These are phyloP conservation scores for Beauveria bassiana DNA, from an alignment of 2,329 filamentous ascomycete species.

Conservation along the genomic window DNA sequence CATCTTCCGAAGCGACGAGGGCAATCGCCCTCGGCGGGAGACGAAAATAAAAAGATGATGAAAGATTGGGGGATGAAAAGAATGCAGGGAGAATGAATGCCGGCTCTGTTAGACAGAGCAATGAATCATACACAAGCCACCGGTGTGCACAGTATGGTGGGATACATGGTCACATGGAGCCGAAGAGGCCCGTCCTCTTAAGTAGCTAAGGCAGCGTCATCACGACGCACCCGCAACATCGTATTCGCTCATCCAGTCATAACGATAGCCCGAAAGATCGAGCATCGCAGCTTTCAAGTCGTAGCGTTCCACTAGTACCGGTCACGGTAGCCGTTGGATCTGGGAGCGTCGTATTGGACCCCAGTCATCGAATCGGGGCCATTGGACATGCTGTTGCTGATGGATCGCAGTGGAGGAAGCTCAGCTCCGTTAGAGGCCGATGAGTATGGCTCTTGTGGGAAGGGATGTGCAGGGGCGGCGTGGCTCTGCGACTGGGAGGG, in stretches of 20 bases:
- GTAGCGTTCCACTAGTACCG: conserved; percentile 21
- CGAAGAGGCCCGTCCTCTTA: not conserved
- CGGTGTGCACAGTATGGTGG: not conserved
- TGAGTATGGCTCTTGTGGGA: conserved; percentile 24
- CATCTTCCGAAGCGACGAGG: not conserved
- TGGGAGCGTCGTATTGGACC: conserved; percentile 49
- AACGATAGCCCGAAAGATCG: not conserved
- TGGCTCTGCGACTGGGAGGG: conserved; percentile 22
- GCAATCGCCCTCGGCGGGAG: not conserved
- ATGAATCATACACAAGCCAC: not conserved
- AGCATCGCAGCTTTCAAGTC: not conserved
- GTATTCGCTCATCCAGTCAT: not conserved
- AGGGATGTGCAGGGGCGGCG: conserved; percentile 20
- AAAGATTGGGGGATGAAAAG: not conserved
- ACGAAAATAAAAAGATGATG: not conserved
- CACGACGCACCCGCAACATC: not conserved
- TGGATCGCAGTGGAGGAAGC: conserved; percentile 48
- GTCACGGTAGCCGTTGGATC: conserved; percentile 40
- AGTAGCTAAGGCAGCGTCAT: not conserved
- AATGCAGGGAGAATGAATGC: conserved; percentile 2
- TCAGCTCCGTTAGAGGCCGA: conserved; percentile 34
- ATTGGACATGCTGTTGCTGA: conserved; percentile 36
- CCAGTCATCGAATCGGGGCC: conserved; percentile 57
- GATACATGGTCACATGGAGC: not conserved
- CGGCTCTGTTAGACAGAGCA: not conserved